phyloP scores from a whole-genome alignment of 2,329 filamentous ascomycete species.

The Xylaria arbuscula region DNA sequence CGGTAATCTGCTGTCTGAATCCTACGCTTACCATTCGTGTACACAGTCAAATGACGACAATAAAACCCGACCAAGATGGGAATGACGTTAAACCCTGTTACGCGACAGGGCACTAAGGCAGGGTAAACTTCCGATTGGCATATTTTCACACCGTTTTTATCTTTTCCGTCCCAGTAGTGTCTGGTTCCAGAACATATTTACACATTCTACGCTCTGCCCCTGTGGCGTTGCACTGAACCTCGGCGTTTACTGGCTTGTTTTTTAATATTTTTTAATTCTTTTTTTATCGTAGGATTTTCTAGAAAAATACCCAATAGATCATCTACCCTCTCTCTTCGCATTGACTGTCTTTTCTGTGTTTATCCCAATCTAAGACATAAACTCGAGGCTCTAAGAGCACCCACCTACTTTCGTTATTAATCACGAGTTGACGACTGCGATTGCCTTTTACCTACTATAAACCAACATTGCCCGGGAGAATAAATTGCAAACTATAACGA shows the following conservation, averaged over 20 bases:
- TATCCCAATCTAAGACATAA: not conserved
- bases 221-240: not conserved
- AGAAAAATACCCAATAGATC: slow-evolving; percentile 29
- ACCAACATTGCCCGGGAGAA: not conserved
- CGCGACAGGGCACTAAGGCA: slow-evolving; percentile 1
- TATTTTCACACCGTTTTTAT: not conserved
- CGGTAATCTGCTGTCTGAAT: slow-evolving; percentile 3
- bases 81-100: slow-evolving; percentile 14
- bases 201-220: not conserved
- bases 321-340: not conserved
- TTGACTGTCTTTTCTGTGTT: not conserved
- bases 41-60: slow-evolving; percentile 17
- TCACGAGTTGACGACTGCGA: not conserved
- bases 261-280: slow-evolving; percentile 1
- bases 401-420: not conserved
- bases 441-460: not conserved
- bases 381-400: no score
- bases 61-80: not conserved
- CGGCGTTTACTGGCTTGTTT: slow-evolving; percentile 4
- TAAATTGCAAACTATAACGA: not conserved
- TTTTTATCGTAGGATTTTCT: not conserved
- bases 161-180: not conserved
- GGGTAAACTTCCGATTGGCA: slow-evolving; percentile 30
- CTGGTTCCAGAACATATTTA: slow-evolving; percentile 11
- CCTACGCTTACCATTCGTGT: slow-evolving; percentile 29